These are phyloP conservation scores for Zygotorulaspora florentina DNA, from an alignment of 805 yeast species.

Conservation along the genomic window DNA sequence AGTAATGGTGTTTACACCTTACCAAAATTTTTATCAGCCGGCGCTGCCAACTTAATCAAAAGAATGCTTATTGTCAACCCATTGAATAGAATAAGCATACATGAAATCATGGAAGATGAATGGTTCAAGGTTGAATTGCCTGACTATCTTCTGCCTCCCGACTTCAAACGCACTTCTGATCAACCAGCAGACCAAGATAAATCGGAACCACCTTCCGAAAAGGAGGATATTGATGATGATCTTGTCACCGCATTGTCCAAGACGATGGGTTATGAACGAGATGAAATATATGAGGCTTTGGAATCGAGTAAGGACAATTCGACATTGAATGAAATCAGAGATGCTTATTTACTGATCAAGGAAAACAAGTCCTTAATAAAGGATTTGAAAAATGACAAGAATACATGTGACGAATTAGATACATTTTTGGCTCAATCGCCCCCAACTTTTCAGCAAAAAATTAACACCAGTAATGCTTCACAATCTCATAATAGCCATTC, in stretches of 20 bases:
- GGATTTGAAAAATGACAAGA: conserved; percentile 50
- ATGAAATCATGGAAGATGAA: conserved; percentile 87
- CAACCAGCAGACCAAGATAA: conserved; percentile 30
- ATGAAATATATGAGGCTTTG: conserved; percentile 73
- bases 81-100: conserved; percentile 85
- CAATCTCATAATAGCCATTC: conserved; percentile 2
- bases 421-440: conserved; percentile 59
- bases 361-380: conserved; percentile 70
- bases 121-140: conserved; percentile 86
- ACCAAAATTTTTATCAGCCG: conserved; percentile 80
- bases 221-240: conserved; percentile 62
- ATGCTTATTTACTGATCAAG: conserved; percentile 77
- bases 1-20: conserved; percentile 88
- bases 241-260: conserved; percentile 68
- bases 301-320: conserved; percentile 44
- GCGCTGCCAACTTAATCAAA: conserved; percentile 77
- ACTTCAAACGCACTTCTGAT: conserved; percentile 24
- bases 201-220: conserved; percentile 8
- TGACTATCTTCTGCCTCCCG: conserved; percentile 62
- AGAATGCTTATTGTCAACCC: conserved; percentile 95
- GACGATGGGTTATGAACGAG: conserved; percentile 86
- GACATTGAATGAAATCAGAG: conserved; percentile 68
- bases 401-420: conserved; percentile 47
- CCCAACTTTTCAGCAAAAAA: conserved; percentile 42
- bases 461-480: conserved; percentile 2